Evolutionary conservation across 371 early-diverging fungal genomes (phyloP).

Genomic region (Mortierella sp.): DNA sequence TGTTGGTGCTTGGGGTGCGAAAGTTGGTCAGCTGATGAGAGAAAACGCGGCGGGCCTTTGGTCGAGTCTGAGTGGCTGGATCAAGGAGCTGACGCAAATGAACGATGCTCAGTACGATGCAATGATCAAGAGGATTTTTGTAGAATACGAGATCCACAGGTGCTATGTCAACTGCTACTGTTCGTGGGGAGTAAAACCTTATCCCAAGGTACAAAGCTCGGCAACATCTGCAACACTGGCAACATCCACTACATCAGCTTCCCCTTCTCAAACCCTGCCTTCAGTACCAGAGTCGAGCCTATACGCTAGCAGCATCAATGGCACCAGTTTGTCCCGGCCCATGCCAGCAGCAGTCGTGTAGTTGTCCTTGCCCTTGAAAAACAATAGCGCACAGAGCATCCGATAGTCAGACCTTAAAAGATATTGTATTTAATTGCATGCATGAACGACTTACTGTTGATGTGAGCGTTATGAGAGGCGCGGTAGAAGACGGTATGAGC

Average conservation of each 20-base stretch:
- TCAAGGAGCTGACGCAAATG: slow-evolving; percentile 42
- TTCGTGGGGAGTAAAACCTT: slow-evolving; percentile 52
- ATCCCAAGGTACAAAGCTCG: slow-evolving; percentile 15
- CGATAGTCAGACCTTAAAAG: too few relatives aligned
- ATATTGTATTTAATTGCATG: too few relatives aligned
- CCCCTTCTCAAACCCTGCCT: background rate
- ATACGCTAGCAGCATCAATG: background rate
- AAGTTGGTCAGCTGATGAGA: slow-evolving; percentile 51
- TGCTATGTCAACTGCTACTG: slow-evolving; percentile 54
- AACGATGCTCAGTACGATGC: slow-evolving; percentile 46
- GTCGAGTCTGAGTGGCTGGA: slow-evolving; percentile 44
- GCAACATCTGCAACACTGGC: slow-evolving; percentile 1
- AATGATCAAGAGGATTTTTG: slow-evolving; percentile 38
- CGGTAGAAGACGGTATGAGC: slow-evolving; percentile 6
- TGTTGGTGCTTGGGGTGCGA: slow-evolving; percentile 51
- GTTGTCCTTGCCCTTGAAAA: background rate
- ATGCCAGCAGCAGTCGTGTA: slow-evolving; percentile 11
- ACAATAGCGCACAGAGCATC: too few relatives aligned
- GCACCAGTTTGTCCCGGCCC: background rate
- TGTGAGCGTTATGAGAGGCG: background rate
- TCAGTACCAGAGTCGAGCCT: background rate
- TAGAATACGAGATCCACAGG: slow-evolving; percentile 41
- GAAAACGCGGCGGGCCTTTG: slow-evolving; percentile 47
- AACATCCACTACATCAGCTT: background rate
- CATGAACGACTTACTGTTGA: background rate